Percentiles rank a stretch among this genome's conserved stretches.
Evolutionary conservation across 2,329 filamentous ascomycete genomes (phyloP).

Genomic region (Diplodia corticola): DNA sequence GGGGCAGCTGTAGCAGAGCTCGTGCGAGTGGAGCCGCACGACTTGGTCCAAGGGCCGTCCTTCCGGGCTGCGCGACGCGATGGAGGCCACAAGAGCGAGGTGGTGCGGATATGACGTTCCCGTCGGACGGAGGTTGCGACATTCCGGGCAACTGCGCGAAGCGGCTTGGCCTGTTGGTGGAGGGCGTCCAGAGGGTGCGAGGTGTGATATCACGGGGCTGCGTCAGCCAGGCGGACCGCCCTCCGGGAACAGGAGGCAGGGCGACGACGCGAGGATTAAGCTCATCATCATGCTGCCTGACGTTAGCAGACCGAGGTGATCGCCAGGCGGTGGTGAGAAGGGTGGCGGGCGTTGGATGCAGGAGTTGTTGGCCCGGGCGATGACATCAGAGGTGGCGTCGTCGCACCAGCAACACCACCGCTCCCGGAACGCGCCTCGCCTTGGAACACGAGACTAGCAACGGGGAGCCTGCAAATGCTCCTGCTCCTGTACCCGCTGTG

Average conservation of each 20-base stretch:
- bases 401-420: slow-evolving; percentile 14
- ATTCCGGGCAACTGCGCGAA: not conserved
- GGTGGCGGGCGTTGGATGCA: not conserved
- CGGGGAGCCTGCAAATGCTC: not conserved
- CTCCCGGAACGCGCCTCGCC: not conserved
- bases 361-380: not conserved
- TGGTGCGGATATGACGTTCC: slow-evolving; percentile 17
- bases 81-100: not conserved
- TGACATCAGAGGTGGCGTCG: slow-evolving; percentile 21
- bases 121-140: not conserved
- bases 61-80: not conserved
- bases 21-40: not conserved
- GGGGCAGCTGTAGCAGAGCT: not conserved
- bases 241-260: not conserved
- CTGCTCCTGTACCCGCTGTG: not conserved
- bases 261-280: not conserved
- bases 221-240: not conserved
- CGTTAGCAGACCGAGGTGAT: slow-evolving; percentile 7
- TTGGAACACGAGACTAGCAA: not conserved
- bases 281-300: slow-evolving; percentile 19
- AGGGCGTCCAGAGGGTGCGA: not conserved
- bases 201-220: slow-evolving; percentile 19
- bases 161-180: not conserved
- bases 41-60: not conserved
- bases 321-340: not conserved